A percentile compares a stretch with the other conserved stretches of the same genome.
These are phyloP conservation scores for Penicillium pancosmium DNA, from an alignment of 495 filamentous ascomycete genomes.

Conservation along the genomic window DNA sequence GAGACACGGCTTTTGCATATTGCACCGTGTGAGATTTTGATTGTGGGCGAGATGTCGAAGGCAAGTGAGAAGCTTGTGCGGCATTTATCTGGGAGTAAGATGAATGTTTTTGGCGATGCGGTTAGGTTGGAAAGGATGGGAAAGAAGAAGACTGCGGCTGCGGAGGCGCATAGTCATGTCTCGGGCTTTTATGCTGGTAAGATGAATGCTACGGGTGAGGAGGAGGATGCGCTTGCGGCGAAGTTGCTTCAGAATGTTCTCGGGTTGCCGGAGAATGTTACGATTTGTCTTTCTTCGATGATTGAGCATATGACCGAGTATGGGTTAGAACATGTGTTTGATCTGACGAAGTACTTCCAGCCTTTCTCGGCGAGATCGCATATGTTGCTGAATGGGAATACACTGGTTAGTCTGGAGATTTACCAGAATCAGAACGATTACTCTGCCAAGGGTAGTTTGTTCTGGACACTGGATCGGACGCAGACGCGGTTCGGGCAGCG, in stretches of 20 bases:
- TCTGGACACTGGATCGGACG: constrained; percentile 95
- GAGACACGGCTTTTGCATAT: constrained; percentile 95
- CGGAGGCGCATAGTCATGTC: constrained; percentile 85
- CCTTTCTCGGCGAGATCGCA: constrained; percentile 92
- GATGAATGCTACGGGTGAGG: constrained; percentile 61
- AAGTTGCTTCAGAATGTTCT: constrained; percentile 83
- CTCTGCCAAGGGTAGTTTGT: constrained; percentile 81
- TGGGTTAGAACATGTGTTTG: constrained; percentile 93
- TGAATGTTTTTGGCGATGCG: constrained; percentile 91
- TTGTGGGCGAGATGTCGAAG: constrained; percentile 89
- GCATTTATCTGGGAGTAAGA: constrained; percentile 85
- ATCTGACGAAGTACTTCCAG: constrained; percentile 96
- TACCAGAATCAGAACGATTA: constrained; percentile 95
- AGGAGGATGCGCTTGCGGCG: constrained; percentile 51
- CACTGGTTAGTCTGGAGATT: constrained; percentile 88
- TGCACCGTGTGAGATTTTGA: constrained; percentile 93
- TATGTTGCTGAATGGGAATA: constrained; percentile 97
- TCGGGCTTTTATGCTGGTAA: constrained; percentile 93
- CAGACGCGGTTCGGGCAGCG: constrained; percentile 87
- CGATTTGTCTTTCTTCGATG: constrained; percentile 93
- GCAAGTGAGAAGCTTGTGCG: constrained; percentile 92
- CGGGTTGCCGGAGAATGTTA: constrained; percentile 81
- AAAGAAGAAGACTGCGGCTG: constrained; percentile 78
- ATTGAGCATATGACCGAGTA: constrained; percentile 94
- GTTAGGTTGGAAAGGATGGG: constrained; percentile 79